Conservation (phyloP, 768 basidiomycete species). For the Agaricus sinodeliciosus region DNA sequence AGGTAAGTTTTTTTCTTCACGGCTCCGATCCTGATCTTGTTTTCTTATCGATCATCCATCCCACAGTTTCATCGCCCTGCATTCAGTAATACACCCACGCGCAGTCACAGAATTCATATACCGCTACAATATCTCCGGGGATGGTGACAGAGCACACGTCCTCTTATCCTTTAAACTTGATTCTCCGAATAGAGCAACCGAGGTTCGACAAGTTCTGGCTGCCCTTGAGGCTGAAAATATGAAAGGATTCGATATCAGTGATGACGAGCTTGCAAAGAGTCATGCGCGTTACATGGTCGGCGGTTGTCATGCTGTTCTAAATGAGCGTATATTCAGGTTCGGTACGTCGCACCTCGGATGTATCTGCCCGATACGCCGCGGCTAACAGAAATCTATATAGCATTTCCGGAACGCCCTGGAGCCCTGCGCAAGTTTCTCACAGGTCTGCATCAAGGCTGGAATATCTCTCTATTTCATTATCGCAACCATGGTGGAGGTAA, state of each 20-base stretch:
- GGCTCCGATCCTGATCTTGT: neutral
- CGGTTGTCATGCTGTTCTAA: constrained; percentile 64
- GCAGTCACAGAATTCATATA: constrained; percentile 95
- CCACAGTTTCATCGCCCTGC: constrained; percentile 77
- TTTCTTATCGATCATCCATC: constrained; percentile 5
- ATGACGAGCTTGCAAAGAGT: constrained; percentile 93
- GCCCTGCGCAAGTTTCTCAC: constrained; percentile 88
- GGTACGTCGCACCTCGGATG: constrained; percentile 45
- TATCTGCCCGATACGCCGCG: neutral
- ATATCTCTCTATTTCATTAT: constrained; percentile 96
- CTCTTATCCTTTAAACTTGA: constrained; percentile 87
- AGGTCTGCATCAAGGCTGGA: constrained; percentile 81
- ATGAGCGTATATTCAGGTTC: constrained; percentile 91
- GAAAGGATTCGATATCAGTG: constrained; percentile 84
- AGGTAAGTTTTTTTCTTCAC: constrained; percentile 42
- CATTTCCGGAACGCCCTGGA: constrained; percentile 93
- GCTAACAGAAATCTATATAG: constrained; percentile 30
- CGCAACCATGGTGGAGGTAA: constrained; percentile 93
- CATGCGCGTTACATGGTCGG: constrained; percentile 95
- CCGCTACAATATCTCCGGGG: constrained; percentile 57
- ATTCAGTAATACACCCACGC: constrained; percentile 84
- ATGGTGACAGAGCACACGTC: constrained; percentile 70
- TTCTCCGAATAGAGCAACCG: constrained; percentile 46
- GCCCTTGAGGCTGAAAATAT: constrained; percentile 65
- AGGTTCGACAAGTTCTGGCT: constrained; percentile 58